These are phyloP conservation scores for Paramecium bursaria DNA, from an alignment of 73 alveolate species.

Conservation along the genomic window DNA sequence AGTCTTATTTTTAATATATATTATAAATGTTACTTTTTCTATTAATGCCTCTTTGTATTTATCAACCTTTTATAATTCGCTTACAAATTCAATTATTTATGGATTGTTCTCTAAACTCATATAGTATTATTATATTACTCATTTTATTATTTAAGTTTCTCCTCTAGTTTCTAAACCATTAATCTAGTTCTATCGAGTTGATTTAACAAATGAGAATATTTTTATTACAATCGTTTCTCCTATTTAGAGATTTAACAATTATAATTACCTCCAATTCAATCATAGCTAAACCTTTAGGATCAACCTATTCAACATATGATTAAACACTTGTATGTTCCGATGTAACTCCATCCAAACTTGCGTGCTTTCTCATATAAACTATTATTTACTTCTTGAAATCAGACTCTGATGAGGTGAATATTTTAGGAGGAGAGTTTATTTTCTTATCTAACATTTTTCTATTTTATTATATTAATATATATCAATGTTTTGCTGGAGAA, in stretches of 20 bases:
- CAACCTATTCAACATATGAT: not conserved
- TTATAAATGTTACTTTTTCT: not conserved
- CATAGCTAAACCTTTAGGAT: not conserved
- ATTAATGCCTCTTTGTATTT: slow-evolving; percentile 16
- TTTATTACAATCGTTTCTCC: slow-evolving; percentile 27
- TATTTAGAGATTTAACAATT: too few species aligned
- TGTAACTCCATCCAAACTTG: not conserved
- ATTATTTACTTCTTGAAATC: too few species aligned
- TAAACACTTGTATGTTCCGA: not conserved
- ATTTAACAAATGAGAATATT: slow-evolving; percentile 36
- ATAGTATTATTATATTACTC: not conserved
- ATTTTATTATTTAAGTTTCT: slow-evolving; percentile 32
- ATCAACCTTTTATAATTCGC: slow-evolving; percentile 50
- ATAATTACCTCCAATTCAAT: too few species aligned
- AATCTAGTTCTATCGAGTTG: slow-evolving; percentile 35
- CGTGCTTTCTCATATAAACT: too few species aligned
- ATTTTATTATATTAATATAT: too few species aligned
- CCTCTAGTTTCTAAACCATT: slow-evolving; percentile 18
- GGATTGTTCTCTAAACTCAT: slow-evolving; percentile 52
- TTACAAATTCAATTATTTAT: slow-evolving; percentile 1
- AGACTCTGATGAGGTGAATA: too few species aligned
- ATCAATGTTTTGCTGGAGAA: too few species aligned
- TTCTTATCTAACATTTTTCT: too few species aligned
- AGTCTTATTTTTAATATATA: slow-evolving; percentile 17
- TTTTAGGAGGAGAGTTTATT: too few species aligned